phyloP scores from a whole-genome alignment of 2,329 filamentous ascomycete genomes.

The Ophiostoma populinum region DNA sequence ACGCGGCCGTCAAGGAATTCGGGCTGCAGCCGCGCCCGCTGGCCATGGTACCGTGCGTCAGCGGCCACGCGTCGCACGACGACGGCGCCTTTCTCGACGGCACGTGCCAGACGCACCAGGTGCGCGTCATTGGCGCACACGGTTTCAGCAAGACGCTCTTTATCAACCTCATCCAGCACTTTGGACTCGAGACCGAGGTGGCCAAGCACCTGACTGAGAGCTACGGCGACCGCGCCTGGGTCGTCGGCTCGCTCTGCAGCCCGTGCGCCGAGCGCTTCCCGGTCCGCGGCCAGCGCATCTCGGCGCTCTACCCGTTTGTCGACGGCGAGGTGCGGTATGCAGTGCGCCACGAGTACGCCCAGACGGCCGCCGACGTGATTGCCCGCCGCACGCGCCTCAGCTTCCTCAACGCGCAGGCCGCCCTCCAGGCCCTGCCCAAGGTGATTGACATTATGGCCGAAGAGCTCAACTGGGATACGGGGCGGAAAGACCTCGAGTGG shows the following conservation, averaged over 20 bases:
- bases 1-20: conserved; percentile 56
- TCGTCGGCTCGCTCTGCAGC: conserved; percentile 65
- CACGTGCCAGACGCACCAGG: conserved; percentile 54
- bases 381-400: conserved; percentile 70
- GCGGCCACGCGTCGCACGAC: conserved; percentile 47
- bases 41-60: conserved; percentile 41
- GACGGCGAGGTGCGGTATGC: conserved; percentile 86
- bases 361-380: conserved; percentile 76
- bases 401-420: conserved; percentile 82
- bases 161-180: conserved; percentile 90
- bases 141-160: conserved; percentile 72
- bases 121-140: conserved; percentile 60
- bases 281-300: conserved; percentile 64
- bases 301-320: conserved; percentile 70
- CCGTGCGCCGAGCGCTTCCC: conserved; percentile 69
- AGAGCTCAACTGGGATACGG: conserved; percentile 62
- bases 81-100: conserved; percentile 58
- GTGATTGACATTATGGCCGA: conserved; percentile 83
- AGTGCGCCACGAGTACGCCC: conserved; percentile 75
- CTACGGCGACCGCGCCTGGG: conserved; percentile 88
- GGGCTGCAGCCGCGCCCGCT: conserved; percentile 32
- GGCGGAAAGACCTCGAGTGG: conserved; percentile 67
- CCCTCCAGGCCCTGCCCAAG: conserved; percentile 65
- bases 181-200: conserved; percentile 83
- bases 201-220: conserved; percentile 74